A percentile compares a stretch with the other conserved stretches of the same genome.
phyloP scores from a whole-genome alignment of 2,329 filamentous ascomycete species.

The Neonectria punicea region DNA sequence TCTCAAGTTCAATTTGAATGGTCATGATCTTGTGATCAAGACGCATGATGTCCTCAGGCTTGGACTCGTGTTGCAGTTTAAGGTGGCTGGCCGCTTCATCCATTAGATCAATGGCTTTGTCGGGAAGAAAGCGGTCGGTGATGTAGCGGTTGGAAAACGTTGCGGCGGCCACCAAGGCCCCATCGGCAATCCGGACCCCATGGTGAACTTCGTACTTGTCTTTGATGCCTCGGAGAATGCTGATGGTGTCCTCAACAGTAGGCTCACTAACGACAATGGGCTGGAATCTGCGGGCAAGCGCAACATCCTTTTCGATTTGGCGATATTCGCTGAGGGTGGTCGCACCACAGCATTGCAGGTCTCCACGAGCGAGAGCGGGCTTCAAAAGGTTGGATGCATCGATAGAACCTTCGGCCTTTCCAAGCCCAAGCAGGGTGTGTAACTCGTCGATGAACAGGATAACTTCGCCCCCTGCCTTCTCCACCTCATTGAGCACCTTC shows the following conservation, averaged over 20 bases:
- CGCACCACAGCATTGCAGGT: slow-evolving; percentile 94
- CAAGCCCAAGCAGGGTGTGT: slow-evolving; percentile 89
- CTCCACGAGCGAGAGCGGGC: slow-evolving; percentile 90
- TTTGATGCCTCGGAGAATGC: slow-evolving; percentile 95
- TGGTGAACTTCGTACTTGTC: slow-evolving; percentile 98
- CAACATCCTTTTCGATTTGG: slow-evolving; percentile 94
- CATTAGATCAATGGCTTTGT: slow-evolving; percentile 97
- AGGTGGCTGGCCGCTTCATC: slow-evolving; percentile 94
- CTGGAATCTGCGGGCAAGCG: slow-evolving; percentile 91
- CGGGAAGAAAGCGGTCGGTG: slow-evolving; percentile 92
- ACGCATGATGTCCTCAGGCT: slow-evolving; percentile 92
- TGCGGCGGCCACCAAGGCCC: slow-evolving; percentile 89
- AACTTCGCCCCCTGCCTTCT: slow-evolving; percentile 87
- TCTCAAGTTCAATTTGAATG: slow-evolving; percentile 96
- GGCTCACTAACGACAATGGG: slow-evolving; percentile 95
- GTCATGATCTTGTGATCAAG: slow-evolving; percentile 97
- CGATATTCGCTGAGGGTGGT: slow-evolving; percentile 95
- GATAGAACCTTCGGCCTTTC: slow-evolving; percentile 95
- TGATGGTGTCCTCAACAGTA: slow-evolving; percentile 90
- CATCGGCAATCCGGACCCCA: slow-evolving; percentile 93
- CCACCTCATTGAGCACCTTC: slow-evolving; percentile 88
- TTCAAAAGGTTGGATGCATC: slow-evolving; percentile 96
- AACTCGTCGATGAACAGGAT: slow-evolving; percentile 97
- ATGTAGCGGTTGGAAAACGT: slow-evolving; percentile 96
- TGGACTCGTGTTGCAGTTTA: slow-evolving; percentile 93